These are phyloP conservation scores for Coprinellus micaceus DNA, from an alignment of 768 basidiomycete species.

Conservation along the genomic window DNA sequence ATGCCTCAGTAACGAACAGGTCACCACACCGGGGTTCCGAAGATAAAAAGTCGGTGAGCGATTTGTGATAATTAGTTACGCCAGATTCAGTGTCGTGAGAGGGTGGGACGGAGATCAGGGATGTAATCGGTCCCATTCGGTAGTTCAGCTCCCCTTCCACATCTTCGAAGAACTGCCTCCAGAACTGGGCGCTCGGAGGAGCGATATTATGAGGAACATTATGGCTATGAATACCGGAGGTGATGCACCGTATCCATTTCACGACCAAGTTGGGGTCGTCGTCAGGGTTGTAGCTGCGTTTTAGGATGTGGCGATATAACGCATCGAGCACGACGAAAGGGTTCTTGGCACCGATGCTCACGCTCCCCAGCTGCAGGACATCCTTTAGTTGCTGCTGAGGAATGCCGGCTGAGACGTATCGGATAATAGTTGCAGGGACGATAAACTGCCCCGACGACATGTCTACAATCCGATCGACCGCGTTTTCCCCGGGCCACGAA, in stretches of 20 bases:
- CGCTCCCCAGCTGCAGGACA: not conserved
- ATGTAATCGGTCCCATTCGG: not conserved
- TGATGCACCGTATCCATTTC: not conserved
- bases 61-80: not conserved
- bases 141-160: not conserved
- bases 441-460: constrained; percentile 15
- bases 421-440: constrained; percentile 13
- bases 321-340: not conserved
- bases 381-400: constrained; percentile 11
- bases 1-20: no score
- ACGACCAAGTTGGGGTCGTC: not conserved
- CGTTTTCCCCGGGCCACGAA: not conserved
- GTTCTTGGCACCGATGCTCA: not conserved
- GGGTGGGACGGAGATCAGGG: not conserved
- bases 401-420: constrained; percentile 5
- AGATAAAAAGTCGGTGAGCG: not conserved
- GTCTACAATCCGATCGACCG: not conserved
- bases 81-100: not conserved
- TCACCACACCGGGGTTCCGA: no score
- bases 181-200: not conserved
- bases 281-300: not conserved
- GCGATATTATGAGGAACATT: not conserved
- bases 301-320: not conserved
- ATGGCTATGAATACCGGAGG: no score
- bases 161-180: not conserved